Evolutionary conservation across 768 basidiomycete genomes (phyloP).

Genomic region (Chalciporus sphaerocephalus): DNA sequence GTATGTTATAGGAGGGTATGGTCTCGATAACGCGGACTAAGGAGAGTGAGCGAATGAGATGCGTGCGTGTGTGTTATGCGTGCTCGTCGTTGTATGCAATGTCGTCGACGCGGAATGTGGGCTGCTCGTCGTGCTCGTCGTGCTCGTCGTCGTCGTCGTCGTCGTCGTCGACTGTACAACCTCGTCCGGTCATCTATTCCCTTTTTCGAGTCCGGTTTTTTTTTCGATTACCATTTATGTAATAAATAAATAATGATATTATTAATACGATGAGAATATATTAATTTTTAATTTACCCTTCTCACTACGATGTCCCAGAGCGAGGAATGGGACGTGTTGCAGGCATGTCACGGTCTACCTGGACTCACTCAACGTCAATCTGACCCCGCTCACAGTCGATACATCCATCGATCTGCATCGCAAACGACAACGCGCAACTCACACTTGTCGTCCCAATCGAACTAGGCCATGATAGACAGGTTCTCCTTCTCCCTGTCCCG

Average conservation of each 20-base stretch:
- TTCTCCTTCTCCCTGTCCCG: constrained; percentile 32
- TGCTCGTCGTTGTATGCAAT: constrained; percentile 5
- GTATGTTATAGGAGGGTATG: constrained; percentile 26
- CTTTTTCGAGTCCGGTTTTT: not conserved
- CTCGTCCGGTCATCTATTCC: not conserved
- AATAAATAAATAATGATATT: not conserved
- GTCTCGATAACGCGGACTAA: constrained; percentile 17
- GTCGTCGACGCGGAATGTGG: constrained; percentile 18
- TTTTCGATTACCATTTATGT: constrained; percentile 5
- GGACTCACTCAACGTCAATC: not conserved
- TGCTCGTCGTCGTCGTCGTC: constrained; percentile 18
- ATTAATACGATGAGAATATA: constrained; percentile 5
- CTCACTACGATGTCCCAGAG: constrained; percentile 27
- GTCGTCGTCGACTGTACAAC: constrained; percentile 14
- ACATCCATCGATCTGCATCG: constrained; percentile 62
- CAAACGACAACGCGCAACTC: constrained; percentile 33
- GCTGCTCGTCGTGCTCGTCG: constrained; percentile 17
- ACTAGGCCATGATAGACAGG: constrained; percentile 39
- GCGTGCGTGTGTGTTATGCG: not conserved
- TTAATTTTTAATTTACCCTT: constrained; percentile 5
- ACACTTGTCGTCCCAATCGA: constrained; percentile 60
- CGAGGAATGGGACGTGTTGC: constrained; percentile 61
- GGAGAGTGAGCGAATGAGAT: not conserved
- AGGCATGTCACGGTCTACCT: constrained; percentile 44
- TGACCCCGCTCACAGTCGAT: constrained; percentile 51